Percentiles rank a stretch among this genome's conserved stretches.
Conservation (phyloP, 352 stramenopile genomes). For the Globisporangium echinulatum region DNA sequence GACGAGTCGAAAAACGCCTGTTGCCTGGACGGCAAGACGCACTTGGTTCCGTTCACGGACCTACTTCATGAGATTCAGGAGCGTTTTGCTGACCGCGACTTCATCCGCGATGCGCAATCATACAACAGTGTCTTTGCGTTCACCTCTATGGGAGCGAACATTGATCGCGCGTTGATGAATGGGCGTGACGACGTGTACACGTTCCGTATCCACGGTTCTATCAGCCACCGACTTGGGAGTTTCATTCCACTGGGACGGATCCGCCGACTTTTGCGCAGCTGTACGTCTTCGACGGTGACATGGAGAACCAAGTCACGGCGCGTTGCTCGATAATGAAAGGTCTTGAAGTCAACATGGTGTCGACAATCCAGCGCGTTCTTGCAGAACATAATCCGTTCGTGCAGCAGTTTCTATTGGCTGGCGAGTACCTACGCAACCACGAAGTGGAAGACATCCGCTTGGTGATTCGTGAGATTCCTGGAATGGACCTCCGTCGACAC, state of each 20-base stretch:
- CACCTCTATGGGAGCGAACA: not conserved
- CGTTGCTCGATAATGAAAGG: not conserved
- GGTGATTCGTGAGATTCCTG: not conserved
- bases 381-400: not conserved
- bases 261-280: not conserved
- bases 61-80: not conserved
- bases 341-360: not conserved
- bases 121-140: not conserved
- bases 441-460: not conserved
- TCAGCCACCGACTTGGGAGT: not conserved
- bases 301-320: not conserved
- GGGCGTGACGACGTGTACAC: not conserved
- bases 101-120: not conserved
- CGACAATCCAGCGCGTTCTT: not conserved
- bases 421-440: not conserved
- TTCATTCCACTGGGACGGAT: rapidly evolving
- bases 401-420: not conserved
- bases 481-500: not conserved
- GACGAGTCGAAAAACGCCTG: not conserved
- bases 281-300: not conserved
- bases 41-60: not conserved
- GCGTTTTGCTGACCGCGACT: not conserved
- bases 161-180: not conserved
- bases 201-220: not conserved
- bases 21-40: not conserved